Evolutionary conservation across 345 rosid genomes (phyloP).

Genomic region (Balakata baccata): DNA sequence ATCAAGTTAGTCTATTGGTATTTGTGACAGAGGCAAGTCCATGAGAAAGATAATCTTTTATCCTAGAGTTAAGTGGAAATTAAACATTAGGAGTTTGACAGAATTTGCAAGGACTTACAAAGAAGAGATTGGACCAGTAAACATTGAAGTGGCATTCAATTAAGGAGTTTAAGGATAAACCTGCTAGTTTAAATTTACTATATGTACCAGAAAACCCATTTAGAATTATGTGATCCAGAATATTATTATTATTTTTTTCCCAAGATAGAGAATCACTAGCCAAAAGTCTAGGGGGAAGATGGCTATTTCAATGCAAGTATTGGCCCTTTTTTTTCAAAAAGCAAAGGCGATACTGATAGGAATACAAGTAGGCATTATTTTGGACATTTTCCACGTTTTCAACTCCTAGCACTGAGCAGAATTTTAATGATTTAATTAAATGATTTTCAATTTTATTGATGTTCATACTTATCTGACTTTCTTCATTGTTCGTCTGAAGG

Average conservation of each 20-base stretch:
- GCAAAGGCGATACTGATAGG: not conserved
- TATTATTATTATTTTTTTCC: too few species aligned
- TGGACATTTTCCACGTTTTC: not conserved
- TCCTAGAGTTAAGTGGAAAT: not conserved
- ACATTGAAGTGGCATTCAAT: not conserved
- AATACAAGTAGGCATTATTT: not conserved
- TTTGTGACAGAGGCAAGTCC: not conserved
- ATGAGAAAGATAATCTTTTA: not conserved
- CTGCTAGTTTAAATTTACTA: not conserved
- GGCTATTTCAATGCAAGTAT: not conserved
- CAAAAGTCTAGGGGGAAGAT: too few species aligned
- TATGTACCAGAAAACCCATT: not conserved
- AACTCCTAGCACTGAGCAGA: not conserved
- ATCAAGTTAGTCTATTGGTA: not conserved
- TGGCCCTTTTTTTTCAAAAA: not conserved
- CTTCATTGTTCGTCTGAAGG: constrained; percentile 44
- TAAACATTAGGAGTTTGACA: not conserved
- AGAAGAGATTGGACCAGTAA: not conserved
- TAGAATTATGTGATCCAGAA: not conserved
- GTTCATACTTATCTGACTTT: constrained; percentile 2
- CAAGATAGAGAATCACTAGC: too few species aligned
- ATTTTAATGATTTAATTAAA: not conserved
- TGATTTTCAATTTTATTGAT: not conserved
- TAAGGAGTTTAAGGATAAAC: not conserved
- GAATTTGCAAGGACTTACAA: not conserved